Base-by-base conservation (phyloP, 2,329 filamentous ascomycete species). In the Cladorrhinum sp. region DNA sequence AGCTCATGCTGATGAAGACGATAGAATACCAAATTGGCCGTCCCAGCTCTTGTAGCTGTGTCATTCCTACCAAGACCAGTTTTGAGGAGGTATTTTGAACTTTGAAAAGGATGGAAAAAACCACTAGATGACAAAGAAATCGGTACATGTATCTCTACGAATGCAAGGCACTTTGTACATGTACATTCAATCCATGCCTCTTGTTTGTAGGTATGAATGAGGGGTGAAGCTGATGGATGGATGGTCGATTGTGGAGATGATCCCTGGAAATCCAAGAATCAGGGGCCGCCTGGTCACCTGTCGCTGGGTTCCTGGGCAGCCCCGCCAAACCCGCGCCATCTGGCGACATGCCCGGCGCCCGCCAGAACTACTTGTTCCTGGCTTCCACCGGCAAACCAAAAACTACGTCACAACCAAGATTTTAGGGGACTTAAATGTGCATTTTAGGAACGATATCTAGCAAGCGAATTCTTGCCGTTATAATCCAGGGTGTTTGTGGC, bases 401-500 rank as follows among this genome's bases (percentile, higher is more conserved):
- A 42, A 58, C 59, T 61, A 63, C 62, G 59, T 63, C 62, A 61
- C 62, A 63, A 63, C 55, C 49, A 42, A 42, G 53, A n/a, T 36
- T 46, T 46, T 46, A 46, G 42, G 42, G 42, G 42, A 18, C n/a
- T 12, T 18, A 18, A 46, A 46, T 46, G 18, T 46, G 42, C 42
- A 46, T 46, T 46, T 46, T 46, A 18, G n/a, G 18, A 16, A 46
- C 42, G n/a, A 46, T 16, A 46, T 18, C 42, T 4, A 21, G n/a
- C 42, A 46, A 46, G 10, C 36, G 36, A 14, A 42, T 16, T 42
- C 3, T 14, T 42, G 14, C 36, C 36, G 16, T 42, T 42, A 4
- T 12, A n/a, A n/a, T 42, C 36, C 36, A 42, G 36, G 4, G 36
- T 42, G 10, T 46, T 46, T 8, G 42, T 7, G 42, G 6, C 42